Evolutionary conservation across 1,284 basidiomycete genomes (phyloP), one percentile per base, ranked within the genome.

Genomic region (Ceratobasidium sp.): DNA sequence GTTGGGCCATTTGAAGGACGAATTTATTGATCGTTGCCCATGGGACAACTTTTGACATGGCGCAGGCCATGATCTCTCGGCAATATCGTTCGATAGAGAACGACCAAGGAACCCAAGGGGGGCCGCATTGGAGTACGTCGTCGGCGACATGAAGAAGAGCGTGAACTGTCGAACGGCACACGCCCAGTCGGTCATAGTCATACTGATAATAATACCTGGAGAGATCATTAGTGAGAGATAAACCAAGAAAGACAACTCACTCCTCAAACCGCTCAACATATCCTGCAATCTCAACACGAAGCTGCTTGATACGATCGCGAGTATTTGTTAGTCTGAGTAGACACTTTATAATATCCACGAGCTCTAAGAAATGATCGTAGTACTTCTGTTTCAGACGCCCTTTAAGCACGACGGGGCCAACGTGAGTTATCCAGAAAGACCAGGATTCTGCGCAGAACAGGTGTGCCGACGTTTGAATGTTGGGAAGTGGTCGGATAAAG

Each of bases 61-160:
- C 44, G 46, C 66, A 80, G 7, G 80, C 81, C 13, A 81, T 78
- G 23, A 85, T 78, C n/a, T 42, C 46, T 2, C 83, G 81, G 78
- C 84, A 85, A 63, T 79, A 83, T 1, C 82, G 80, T 72, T 85
- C 84, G 81, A 84, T 88, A 0, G 85, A 83, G 77, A 87, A 88
- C 0, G 87, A 86, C 87, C 87, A 89, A 69, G 86, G 86, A 12
- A 81, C 81, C 87, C 87, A 88, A 0, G 87, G 86, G 3, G 86
- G 87, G 0, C 87, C 86, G 7, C 72, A 81, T 0, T 60, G 73
- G 53, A 82, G 68, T 42, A 88, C 87, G 61, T 81, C 81, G 44
- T 83, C 82, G 0, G 84, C 83, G 60, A 87, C 83, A 77, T 88
- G 87, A 10, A 88, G 82, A 0, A 88, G 83, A 0, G 83, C 81